Evolutionary conservation across 257 asterid genomes (phyloP).

Genomic region (Ballota nigra): DNA sequence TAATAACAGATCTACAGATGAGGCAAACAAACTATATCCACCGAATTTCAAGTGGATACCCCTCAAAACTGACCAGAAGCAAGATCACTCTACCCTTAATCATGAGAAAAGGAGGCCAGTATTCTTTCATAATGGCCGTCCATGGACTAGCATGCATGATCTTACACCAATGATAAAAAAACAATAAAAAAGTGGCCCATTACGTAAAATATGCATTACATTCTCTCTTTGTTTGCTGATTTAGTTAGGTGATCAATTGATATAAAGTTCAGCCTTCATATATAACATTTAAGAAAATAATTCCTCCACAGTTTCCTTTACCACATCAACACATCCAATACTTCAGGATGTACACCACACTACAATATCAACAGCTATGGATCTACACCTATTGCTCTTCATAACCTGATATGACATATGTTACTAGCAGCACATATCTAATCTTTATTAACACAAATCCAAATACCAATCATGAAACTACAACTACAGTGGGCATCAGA

Average conservation of each 20-base stretch:
- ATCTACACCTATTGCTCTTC: not conserved
- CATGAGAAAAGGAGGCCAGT: not conserved
- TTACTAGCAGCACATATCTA: not conserved
- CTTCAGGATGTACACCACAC: not conserved
- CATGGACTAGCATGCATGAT: not conserved
- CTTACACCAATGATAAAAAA: not conserved
- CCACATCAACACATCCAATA: not conserved
- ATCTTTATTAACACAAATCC: not conserved
- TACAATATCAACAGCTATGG: not conserved
- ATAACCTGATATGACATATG: not conserved
- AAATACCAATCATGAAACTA: not conserved
- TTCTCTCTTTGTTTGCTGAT: not conserved
- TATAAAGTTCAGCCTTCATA: not conserved
- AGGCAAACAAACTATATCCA: not conserved
- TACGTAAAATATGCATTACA: not conserved
- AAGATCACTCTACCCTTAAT: not conserved
- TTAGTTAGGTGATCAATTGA: not conserved
- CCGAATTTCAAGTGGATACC: not conserved
- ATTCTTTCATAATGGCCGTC: not conserved
- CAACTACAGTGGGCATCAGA: not conserved
- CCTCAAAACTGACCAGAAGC: not conserved
- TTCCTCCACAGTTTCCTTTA: not conserved
- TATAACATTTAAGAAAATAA: not conserved
- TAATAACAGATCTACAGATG: not conserved
- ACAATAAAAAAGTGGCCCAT: not conserved